Evolutionary conservation across 805 yeast species (phyloP).

Genomic region (Candida succiphila): DNA sequence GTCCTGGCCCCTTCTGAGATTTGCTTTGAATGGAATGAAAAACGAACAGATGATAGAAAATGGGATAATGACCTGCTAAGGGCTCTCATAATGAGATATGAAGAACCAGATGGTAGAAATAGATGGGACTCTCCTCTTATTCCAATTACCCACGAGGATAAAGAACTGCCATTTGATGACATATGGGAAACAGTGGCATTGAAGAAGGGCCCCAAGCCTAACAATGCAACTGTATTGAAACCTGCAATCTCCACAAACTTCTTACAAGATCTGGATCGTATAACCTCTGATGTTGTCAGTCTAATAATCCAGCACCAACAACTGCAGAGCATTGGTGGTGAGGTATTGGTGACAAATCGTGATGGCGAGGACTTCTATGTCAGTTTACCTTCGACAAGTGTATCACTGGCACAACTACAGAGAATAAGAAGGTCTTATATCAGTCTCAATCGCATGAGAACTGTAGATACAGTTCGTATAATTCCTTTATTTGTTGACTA

Average conservation of each 20-base stretch:
- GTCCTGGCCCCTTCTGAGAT: constrained; percentile 57
- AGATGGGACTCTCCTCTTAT: constrained; percentile 95
- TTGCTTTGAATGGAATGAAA: constrained; percentile 54
- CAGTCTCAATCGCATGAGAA: constrained; percentile 70
- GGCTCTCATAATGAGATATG: constrained; percentile 75
- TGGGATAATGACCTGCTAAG: constrained; percentile 64
- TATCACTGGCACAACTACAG: constrained; percentile 71
- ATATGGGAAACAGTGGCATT: constrained; percentile 56
- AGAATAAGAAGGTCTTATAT: constrained; percentile 77
- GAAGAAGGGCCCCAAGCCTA: constrained; percentile 61
- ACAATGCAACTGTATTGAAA: constrained; percentile 73
- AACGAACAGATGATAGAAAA: constrained; percentile 18
- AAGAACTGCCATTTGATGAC: constrained; percentile 49
- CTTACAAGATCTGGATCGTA: constrained; percentile 65
- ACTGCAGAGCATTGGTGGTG: constrained; percentile 36
- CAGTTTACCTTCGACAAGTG: constrained; percentile 48
- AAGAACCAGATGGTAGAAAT: constrained; percentile 79
- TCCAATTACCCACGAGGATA: constrained; percentile 51
- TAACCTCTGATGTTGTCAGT: constrained; percentile 55
- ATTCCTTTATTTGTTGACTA: constrained; percentile 70
- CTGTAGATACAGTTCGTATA: constrained; percentile 61
- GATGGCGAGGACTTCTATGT: constrained; percentile 25
- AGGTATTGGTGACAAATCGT: constrained; percentile 28
- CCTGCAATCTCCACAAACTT: constrained; percentile 73
- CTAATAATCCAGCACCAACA: constrained; percentile 57